phyloP scores from a whole-genome alignment of 441 rosid genomes.

The Raphanus hybrid region DNA sequence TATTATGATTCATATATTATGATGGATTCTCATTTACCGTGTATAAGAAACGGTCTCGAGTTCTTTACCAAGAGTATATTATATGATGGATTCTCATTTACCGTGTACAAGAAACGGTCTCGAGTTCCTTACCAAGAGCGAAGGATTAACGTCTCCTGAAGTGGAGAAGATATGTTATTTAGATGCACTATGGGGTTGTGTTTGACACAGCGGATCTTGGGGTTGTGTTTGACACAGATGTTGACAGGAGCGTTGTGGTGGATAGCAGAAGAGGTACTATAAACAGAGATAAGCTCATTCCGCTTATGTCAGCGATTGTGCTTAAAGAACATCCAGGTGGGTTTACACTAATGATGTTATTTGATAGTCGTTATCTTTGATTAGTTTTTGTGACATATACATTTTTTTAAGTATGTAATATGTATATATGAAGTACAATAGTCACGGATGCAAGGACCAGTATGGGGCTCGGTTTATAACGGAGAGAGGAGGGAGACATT shows the following conservation, averaged over 20 bases:
- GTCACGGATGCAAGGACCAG: conserved; percentile 93
- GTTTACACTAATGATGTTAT: too few species aligned
- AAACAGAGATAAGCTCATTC: conserved; percentile 88
- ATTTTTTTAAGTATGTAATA: too few species aligned
- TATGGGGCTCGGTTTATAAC: conserved; percentile 70
- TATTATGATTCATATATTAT: too few species aligned
- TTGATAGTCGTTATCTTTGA: too few species aligned
- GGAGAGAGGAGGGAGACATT: conserved; percentile 78
- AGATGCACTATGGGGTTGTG: too few species aligned
- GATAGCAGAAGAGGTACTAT: conserved; percentile 79
- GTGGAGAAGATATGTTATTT: conserved; percentile 81
- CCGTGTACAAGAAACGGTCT: conserved; percentile 91
- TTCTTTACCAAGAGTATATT: conserved; percentile 68
- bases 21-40: too few species aligned
- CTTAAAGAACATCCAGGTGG: conserved; percentile 72
- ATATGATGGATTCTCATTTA: conserved; percentile 48
- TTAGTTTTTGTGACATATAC: too few species aligned
- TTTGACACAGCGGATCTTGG: conserved; percentile 93
- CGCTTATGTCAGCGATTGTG: conserved; percentile 84
- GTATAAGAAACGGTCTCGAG: conserved; percentile 71
- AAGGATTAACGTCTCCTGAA: conserved; percentile 78
- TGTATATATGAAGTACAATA: conserved; percentile 58
- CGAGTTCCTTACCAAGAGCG: conserved; percentile 84
- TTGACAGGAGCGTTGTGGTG: conserved; percentile 91
- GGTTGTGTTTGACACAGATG: conserved; percentile 93